Percentiles rank a stretch among this genome's conserved stretches.
phyloP scores from a whole-genome alignment of 75 land plant species.

The Chamaecyparis obtusa region DNA sequence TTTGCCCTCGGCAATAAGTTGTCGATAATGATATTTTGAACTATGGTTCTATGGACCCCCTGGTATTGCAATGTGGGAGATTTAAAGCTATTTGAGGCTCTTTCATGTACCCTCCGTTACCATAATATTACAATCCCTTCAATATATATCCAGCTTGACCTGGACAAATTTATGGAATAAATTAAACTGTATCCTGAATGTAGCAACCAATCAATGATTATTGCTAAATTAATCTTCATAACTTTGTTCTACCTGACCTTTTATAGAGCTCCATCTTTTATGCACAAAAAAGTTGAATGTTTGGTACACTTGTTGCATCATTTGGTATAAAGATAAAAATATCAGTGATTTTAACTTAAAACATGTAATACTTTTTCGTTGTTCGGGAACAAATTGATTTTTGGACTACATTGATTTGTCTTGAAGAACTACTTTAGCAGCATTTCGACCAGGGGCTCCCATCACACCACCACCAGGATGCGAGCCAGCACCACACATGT shows the following conservation, averaged over 20 bases:
- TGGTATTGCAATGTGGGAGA: not conserved
- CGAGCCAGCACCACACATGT: conserved; percentile 93
- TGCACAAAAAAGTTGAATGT: not conserved
- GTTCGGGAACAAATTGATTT: not conserved
- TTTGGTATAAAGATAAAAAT: not conserved
- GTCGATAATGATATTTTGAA: no score
- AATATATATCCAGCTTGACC: not conserved
- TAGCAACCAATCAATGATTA: not conserved
- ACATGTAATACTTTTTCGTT: not conserved
- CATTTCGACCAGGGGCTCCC: conserved; percentile 98
- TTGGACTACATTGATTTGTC: conserved; percentile 18
- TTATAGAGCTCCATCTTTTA: not conserved
- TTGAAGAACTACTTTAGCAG: conserved; percentile 75
- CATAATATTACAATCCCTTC: not conserved
- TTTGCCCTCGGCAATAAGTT: no score
- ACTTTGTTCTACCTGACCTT: not conserved
- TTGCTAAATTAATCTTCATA: not conserved
- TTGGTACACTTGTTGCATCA: not conserved
- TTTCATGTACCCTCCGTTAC: not conserved
- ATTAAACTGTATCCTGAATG: not conserved
- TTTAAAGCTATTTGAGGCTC: not conserved
- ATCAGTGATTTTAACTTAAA: not conserved
- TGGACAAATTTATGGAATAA: not conserved
- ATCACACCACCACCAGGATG: conserved; percentile 99
- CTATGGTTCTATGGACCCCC: not conserved